These are phyloP conservation scores for Ceratocystis cacaofunesta DNA, from an alignment of 2,329 filamentous ascomycete species.

Conservation along the genomic window DNA sequence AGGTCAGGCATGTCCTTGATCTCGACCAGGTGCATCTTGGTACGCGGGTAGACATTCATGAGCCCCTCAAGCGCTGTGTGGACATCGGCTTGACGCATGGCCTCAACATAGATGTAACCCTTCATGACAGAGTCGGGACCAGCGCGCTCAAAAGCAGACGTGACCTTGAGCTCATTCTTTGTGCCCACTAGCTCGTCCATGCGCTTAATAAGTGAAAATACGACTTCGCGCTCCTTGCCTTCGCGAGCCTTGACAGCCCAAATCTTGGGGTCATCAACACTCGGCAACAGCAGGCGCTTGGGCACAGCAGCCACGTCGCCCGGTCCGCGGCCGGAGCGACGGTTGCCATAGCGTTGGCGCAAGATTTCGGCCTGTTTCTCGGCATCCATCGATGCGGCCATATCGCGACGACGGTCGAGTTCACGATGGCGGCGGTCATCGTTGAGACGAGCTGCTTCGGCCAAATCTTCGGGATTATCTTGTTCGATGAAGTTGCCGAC, in stretches of 20 bases:
- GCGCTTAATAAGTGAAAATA: conserved; percentile 77
- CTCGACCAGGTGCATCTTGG: conserved; percentile 74
- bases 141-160: conserved; percentile 81
- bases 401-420: conserved; percentile 79
- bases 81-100: conserved; percentile 73
- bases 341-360: conserved; percentile 75
- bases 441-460: conserved; percentile 62
- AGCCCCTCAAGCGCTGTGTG: conserved; percentile 68
- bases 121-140: conserved; percentile 66
- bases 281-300: conserved; percentile 74
- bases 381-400: conserved; percentile 75
- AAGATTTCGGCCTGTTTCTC: conserved; percentile 83
- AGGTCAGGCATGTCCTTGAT: conserved; percentile 97
- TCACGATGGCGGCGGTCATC: conserved; percentile 90
- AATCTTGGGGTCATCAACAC: conserved; percentile 88
- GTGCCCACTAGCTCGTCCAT: conserved; percentile 66
- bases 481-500: conserved; percentile 76
- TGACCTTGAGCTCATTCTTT: conserved; percentile 70
- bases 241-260: conserved; percentile 89
- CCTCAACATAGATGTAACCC: conserved; percentile 91
- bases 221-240: conserved; percentile 85
- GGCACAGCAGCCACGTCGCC: conserved; percentile 65
- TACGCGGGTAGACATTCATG: conserved; percentile 77
- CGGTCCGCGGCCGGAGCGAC: conserved; percentile 47
- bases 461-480: conserved; percentile 78